phyloP scores from a whole-genome alignment of 352 stramenopile genomes.

The Phytophthora syringae region DNA sequence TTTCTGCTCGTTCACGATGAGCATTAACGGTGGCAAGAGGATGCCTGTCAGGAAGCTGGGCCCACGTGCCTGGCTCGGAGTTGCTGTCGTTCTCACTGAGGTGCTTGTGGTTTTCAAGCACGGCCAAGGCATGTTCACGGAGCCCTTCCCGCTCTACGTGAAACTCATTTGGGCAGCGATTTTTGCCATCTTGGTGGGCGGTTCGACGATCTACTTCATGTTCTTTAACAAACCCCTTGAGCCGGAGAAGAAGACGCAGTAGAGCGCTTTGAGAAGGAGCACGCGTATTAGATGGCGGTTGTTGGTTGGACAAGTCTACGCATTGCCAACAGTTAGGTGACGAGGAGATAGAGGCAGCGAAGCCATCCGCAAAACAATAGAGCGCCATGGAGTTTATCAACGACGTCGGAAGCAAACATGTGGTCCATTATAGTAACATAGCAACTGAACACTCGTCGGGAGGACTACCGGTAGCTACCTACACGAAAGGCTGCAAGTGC shows the following conservation, averaged over 20 bases:
- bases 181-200: constrained; percentile 73
- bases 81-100: constrained; percentile 81
- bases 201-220: constrained; percentile 87
- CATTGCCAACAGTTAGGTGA: constrained; percentile 10
- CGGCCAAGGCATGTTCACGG: constrained; percentile 88
- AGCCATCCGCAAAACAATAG: constrained; percentile 22
- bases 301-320: constrained; percentile 1
- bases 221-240: constrained; percentile 63
- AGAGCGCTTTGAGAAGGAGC: constrained; percentile 14
- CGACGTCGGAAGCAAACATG: constrained; percentile 29
- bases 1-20: constrained; percentile 88
- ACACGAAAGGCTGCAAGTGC: constrained; percentile 19
- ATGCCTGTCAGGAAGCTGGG: constrained; percentile 82
- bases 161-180: constrained; percentile 85
- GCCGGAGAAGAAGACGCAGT: constrained; percentile 47
- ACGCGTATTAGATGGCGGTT: constrained; percentile 5
- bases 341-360: constrained; percentile 10
- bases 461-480: constrained; percentile 9
- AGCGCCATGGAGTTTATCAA: constrained; percentile 13
- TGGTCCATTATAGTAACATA: constrained; percentile 34
- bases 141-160: constrained; percentile 79
- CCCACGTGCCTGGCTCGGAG: constrained; percentile 80
- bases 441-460: constrained; percentile 18
- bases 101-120: constrained; percentile 87
- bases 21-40: constrained; percentile 53